phyloP scores from a whole-genome alignment of 192 early-diverging fungal species.

The Backusella tuberculispora region DNA sequence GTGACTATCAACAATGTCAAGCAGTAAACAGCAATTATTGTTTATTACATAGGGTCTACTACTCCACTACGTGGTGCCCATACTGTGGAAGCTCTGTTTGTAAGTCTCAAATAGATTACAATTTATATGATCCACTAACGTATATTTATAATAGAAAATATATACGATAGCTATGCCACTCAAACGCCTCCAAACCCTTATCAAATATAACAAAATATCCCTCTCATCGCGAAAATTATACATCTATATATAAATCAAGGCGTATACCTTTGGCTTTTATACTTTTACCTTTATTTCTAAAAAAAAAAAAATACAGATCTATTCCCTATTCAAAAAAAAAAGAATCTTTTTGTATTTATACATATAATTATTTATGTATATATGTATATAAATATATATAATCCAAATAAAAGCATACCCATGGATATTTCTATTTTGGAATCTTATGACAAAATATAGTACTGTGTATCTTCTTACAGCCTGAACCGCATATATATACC shows the following conservation, averaged over 20 bases:
- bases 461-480: conserved; percentile 9
- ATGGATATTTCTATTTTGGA: conserved; percentile 15
- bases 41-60: conserved; percentile 2
- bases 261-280: neutral
- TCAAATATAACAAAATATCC: neutral
- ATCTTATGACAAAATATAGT: conserved; percentile 15
- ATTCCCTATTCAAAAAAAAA: neutral
- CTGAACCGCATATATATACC: neutral
- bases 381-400: neutral
- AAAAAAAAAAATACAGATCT: neutral
- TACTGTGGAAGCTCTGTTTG: neutral
- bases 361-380: neutral
- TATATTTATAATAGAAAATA: neutral
- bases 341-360: neutral
- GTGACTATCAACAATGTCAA: neutral
- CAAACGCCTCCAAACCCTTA: neutral
- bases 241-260: neutral
- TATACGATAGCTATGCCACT: neutral
- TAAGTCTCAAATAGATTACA: neutral
- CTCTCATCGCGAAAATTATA: neutral
- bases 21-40: conserved; percentile 4
- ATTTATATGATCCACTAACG: neutral
- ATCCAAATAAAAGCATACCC: neutral
- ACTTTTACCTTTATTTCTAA: neutral
- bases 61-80: neutral